Evolutionary conservation across 345 rosid genomes (phyloP), one percentile per base, ranked within the genome.

Genomic region (Noccaea caerulescens): DNA sequence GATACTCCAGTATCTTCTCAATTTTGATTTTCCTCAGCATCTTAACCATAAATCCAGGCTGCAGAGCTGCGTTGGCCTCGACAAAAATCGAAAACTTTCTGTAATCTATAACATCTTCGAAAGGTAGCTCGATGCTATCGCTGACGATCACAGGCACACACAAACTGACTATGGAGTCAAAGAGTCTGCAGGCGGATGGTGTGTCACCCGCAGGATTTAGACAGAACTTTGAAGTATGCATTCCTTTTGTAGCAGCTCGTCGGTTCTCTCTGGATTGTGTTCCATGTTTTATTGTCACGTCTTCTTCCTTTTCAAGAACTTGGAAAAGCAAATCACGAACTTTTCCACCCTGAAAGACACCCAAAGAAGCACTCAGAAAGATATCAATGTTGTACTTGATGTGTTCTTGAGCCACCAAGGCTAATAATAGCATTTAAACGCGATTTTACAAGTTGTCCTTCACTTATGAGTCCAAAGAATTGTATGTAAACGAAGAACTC

Each of bases 141-240:
- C 99, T 94, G 42, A 92, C 76, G 38, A 94, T 87, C 58, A 94
- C 92, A 0, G 99, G 99, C 55, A 94, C 81, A 69, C 99, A 94
- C 87, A 94, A 79, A 81, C 99, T 94, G 72, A 94, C 97, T 16
- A 94, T 94, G 50, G 99, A 74, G 86, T 94, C 99, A 81, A 94
- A 94, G 20, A 94, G 92, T 47, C 99, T 84, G 80, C 99, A 92
- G 20, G 98, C 98, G 5, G 99, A 94, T 16, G 99, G 99, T 27
- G 99, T 94, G 72, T 94, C 99, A 34, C 99, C 98, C 10, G 99
- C 99, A 77, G 99, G 99, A 79, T 87, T 88, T 66, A 94, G 73
- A 77, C 99, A 94, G 81, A 94, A 94, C 76, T 88, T 91, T 6
- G 99, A 92, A 34, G 97, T 83, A 76, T 94, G 97, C 99, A 94